phyloP scores from a whole-genome alignment of 2,329 filamentous ascomycete genomes.

The Alternaria hordeiaustralica region DNA sequence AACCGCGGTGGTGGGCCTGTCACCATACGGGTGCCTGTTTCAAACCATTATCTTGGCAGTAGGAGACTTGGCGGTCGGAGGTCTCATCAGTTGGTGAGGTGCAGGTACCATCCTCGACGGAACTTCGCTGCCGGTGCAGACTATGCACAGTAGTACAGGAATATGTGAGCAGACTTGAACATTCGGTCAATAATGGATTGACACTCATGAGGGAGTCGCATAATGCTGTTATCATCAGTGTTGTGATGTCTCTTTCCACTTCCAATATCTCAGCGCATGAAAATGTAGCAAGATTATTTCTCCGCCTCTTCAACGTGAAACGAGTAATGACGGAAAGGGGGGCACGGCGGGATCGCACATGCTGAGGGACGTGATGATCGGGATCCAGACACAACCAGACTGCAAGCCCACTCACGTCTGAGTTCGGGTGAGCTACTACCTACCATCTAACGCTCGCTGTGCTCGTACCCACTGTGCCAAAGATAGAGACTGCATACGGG shows the following conservation, averaged over 20 bases:
- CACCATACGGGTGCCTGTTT: neutral
- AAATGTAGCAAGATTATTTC: neutral
- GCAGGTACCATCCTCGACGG: neutral
- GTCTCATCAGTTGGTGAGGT: neutral
- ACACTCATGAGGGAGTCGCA: neutral
- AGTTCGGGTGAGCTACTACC: neutral
- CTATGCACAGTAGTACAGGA: neutral
- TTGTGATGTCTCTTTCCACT: neutral
- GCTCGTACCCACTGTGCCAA: neutral
- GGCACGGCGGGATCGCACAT: neutral
- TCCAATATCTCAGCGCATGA: neutral
- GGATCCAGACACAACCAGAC: neutral
- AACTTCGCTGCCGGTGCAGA: neutral
- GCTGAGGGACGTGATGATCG: neutral
- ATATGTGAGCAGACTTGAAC: neutral
- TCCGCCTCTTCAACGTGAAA: neutral
- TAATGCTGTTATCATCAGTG: neutral
- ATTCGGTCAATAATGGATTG: neutral
- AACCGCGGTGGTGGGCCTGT: neutral
- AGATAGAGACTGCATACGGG: neutral
- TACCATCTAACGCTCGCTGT: neutral
- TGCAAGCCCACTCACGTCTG: neutral
- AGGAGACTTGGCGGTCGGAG: slow-evolving; percentile 2
- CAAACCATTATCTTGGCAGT: neutral
- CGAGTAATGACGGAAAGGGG: neutral